phyloP scores from a whole-genome alignment of 106 monocot genomes.

The Allium fistulosum region DNA sequence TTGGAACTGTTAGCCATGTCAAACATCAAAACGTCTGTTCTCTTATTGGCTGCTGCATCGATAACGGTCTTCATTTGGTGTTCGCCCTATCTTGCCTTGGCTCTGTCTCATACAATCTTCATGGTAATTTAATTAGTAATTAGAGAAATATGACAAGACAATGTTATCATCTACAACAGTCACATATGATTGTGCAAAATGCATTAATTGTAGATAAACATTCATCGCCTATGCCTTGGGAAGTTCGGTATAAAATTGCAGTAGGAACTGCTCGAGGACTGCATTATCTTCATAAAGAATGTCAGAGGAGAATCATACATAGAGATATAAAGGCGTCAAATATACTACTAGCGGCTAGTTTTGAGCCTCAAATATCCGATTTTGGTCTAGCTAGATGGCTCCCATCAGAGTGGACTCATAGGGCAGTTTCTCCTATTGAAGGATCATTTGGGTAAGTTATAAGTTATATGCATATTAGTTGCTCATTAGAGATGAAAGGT shows the following conservation, averaged over 20 bases:
- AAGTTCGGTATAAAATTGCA: conserved; percentile 26
- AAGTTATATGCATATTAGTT: too few relatives aligned
- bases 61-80: conserved; percentile 47
- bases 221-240: conserved; percentile 43
- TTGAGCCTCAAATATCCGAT: conserved; percentile 66
- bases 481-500: too few relatives aligned
- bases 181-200: too few relatives aligned
- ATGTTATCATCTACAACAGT: too few relatives aligned
- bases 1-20: conserved; percentile 67
- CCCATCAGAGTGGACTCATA: conserved; percentile 57
- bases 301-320: conserved; percentile 64
- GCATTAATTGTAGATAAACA: conserved; percentile 22
- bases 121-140: conserved; percentile 19
- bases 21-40: conserved; percentile 55
- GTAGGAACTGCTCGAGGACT: conserved; percentile 48
- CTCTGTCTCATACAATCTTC: conserved; percentile 57
- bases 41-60: conserved; percentile 61
- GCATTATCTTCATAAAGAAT: conserved; percentile 58
- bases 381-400: conserved; percentile 78
- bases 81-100: conserved; percentile 63
- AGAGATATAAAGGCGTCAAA: conserved; percentile 66
- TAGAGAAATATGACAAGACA: background rate
- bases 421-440: conserved; percentile 58
- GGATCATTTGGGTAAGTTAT: conserved; percentile 54
- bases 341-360: conserved; percentile 41